These are phyloP conservation scores for Cystobasidium onofrii DNA, from an alignment of 768 basidiomycete species.

Conservation along the genomic window DNA sequence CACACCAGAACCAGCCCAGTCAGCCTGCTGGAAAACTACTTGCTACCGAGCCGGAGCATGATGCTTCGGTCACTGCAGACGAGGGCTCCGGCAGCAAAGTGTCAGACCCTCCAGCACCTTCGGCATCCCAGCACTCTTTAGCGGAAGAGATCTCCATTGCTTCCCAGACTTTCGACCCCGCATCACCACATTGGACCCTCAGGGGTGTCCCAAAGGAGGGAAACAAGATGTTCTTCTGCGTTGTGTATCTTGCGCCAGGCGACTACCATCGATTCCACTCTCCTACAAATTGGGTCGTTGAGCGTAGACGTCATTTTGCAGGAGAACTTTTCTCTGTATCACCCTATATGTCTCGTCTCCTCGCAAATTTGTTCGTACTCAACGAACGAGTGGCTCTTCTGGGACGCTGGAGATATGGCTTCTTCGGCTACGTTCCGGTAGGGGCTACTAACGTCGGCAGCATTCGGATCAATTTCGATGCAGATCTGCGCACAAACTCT, in stretches of 20 bases:
- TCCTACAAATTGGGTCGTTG: conserved; percentile 93
- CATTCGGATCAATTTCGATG: conserved; percentile 92
- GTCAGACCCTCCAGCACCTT: not conserved
- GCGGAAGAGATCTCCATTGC: conserved; percentile 30
- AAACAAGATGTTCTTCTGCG: conserved; percentile 79
- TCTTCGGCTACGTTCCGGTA: conserved; percentile 95
- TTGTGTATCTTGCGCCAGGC: conserved; percentile 95
- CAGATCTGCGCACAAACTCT: conserved; percentile 80
- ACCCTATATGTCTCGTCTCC: conserved; percentile 84
- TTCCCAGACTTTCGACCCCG: conserved; percentile 21
- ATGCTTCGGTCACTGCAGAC: conserved; percentile 4
- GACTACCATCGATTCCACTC: conserved; percentile 98
- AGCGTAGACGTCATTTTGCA: conserved; percentile 86
- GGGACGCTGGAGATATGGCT: conserved; percentile 88
- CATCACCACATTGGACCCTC: conserved; percentile 27
- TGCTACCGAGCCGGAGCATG: conserved; percentile 1
- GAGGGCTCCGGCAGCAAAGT: not conserved
- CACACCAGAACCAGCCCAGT: conserved; percentile 23
- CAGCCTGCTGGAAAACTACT: not conserved
- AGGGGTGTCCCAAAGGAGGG: conserved; percentile 53
- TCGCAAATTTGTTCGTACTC: conserved; percentile 89
- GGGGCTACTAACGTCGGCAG: conserved; percentile 97
- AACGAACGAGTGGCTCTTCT: conserved; percentile 94
- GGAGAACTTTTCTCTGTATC: conserved; percentile 93
- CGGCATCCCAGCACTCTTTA: not conserved